A percentile compares a stretch with the other conserved stretches of the same genome.
These are phyloP conservation scores for Rhytidhysteron rufulum DNA, from an alignment of 2,329 filamentous ascomycete genomes.

Conservation along the genomic window DNA sequence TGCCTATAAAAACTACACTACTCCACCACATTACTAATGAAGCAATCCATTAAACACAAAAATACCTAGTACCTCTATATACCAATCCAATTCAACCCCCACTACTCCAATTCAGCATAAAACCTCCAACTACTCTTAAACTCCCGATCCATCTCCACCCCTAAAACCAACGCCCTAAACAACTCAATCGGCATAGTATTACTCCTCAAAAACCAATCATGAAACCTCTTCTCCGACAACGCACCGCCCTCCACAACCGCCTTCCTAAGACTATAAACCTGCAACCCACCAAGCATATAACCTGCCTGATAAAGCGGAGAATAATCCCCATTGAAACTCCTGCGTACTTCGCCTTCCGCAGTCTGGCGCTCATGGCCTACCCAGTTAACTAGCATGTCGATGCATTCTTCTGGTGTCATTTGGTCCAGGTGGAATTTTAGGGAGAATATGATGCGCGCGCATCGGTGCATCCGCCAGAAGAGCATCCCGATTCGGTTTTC, in stretches of 20 bases:
- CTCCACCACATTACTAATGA: too few relatives aligned
- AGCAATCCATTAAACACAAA: too few relatives aligned
- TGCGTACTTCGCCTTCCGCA: constrained; percentile 58
- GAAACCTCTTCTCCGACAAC: constrained; percentile 52
- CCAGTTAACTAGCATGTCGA: constrained; percentile 54
- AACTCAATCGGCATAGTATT: constrained; percentile 56
- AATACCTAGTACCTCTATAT: too few relatives aligned
- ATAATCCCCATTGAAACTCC: constrained; percentile 56
- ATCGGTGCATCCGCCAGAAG: constrained; percentile 62
- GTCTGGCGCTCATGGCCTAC: constrained; percentile 58
- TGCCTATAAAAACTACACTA: too few relatives aligned
- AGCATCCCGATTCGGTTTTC: constrained; percentile 56
- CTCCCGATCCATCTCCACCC: constrained; percentile 39
- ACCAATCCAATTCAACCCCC: too few relatives aligned
- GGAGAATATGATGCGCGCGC: constrained; percentile 57
- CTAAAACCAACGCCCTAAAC: constrained; percentile 47
- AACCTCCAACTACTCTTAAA: constrained; percentile 52
- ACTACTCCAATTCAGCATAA: too few relatives aligned
- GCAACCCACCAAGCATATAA: constrained; percentile 58
- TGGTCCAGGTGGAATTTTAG: constrained; percentile 56
- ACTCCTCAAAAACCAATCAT: constrained; percentile 50
- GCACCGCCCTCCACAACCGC: constrained; percentile 42
- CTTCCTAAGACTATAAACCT: constrained; percentile 49
- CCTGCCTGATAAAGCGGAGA: constrained; percentile 57
- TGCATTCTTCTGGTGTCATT: constrained; percentile 52